These are phyloP conservation scores for Macadamia integrifolia DNA, from an alignment of 164 flowering plant genomes.

Conservation along the genomic window DNA sequence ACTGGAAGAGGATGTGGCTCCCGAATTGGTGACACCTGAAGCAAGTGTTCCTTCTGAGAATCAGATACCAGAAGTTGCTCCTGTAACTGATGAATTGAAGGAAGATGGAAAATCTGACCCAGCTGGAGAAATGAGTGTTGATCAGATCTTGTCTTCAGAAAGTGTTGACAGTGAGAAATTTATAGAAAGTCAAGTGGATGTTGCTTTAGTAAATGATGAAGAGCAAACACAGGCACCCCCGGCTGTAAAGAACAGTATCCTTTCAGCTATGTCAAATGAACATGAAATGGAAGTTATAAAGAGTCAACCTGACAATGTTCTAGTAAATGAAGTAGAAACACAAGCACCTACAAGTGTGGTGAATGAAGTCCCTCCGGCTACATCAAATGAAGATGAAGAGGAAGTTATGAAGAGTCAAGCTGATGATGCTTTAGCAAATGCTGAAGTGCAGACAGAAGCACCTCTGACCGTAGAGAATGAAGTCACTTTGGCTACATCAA, in stretches of 20 bases:
- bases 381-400: slow-evolving; percentile 18
- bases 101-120: slow-evolving; percentile 18
- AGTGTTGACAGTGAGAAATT: slow-evolving; percentile 17
- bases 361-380: slow-evolving; percentile 10
- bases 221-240: slow-evolving; percentile 7
- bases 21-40: slow-evolving; percentile 19
- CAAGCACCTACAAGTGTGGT: slow-evolving; percentile 16
- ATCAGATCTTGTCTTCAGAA: slow-evolving; percentile 21
- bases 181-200: slow-evolving; percentile 17
- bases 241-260: slow-evolving; percentile 11
- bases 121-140: slow-evolving; percentile 14
- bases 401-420: slow-evolving; percentile 21
- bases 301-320: slow-evolving; percentile 1
- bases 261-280: no score
- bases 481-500: no score
- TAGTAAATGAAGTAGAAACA: slow-evolving; percentile 8
- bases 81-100: slow-evolving; percentile 16
- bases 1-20: slow-evolving; percentile 21
- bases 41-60: slow-evolving; percentile 12
- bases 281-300: not conserved
- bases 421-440: slow-evolving; percentile 10
- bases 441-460: slow-evolving; percentile 8
- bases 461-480: slow-evolving; percentile 15
- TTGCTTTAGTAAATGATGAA: slow-evolving; percentile 9
- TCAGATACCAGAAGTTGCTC: slow-evolving; percentile 20